These are phyloP conservation scores for Paecilomyces sp. DNA, from an alignment of 2,329 filamentous ascomycete genomes.

Conservation along the genomic window DNA sequence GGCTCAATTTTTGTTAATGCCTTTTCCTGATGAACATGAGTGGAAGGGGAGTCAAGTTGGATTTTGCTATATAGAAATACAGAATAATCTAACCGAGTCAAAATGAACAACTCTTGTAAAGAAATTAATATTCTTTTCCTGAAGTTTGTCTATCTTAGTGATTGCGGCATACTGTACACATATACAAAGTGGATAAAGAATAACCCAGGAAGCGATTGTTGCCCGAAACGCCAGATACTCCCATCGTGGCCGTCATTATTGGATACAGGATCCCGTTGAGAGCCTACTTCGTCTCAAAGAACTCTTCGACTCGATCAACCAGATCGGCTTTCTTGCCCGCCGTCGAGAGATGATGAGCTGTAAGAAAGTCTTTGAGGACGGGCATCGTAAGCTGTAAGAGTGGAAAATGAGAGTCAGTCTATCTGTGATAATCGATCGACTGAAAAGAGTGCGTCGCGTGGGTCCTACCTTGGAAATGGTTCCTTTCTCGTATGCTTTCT, in stretches of 20 bases:
- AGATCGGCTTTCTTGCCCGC: constrained; percentile 45
- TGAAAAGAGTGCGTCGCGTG: neutral
- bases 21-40: too few relatives aligned
- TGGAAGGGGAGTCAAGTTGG: too few relatives aligned
- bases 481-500: constrained; percentile 34
- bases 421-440: constrained; percentile 1
- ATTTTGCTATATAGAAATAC: too few relatives aligned
- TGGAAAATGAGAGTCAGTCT: constrained; percentile 1
- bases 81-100: too few relatives aligned
- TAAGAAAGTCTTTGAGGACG: constrained; percentile 41
- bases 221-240: neutral
- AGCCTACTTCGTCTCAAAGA: constrained; percentile 37
- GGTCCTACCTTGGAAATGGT: constrained; percentile 32
- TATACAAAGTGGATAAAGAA: neutral
- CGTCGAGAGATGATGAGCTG: constrained; percentile 32
- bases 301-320: constrained; percentile 43
- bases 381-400: constrained; percentile 36
- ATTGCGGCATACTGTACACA: neutral
- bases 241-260: neutral
- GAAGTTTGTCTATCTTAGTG: neutral
- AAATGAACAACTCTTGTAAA: too few relatives aligned
- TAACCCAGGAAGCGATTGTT: neutral
- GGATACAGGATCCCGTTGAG: neutral
- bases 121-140: too few relatives aligned
- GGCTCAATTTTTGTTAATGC: too few relatives aligned